Evolutionary conservation across 257 asterid species (phyloP).

Genomic region (Petunia axillaris): DNA sequence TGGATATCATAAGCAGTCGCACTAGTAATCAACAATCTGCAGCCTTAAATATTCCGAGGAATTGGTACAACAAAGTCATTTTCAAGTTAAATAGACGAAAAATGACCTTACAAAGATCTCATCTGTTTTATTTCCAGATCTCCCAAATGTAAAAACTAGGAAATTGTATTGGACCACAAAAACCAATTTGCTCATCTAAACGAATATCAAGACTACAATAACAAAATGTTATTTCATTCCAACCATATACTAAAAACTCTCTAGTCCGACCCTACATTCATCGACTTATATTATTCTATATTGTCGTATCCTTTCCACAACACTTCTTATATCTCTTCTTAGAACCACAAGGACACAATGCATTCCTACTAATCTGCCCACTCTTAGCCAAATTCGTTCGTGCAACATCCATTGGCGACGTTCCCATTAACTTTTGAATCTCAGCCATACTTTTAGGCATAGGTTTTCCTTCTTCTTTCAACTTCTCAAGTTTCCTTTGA

Average conservation of each 20-base stretch:
- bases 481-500: conserved; percentile 64
- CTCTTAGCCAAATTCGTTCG: conserved; percentile 79
- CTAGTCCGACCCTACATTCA: not conserved
- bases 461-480: conserved; percentile 84
- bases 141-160: no score
- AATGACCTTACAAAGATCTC: not conserved
- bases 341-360: conserved; percentile 95
- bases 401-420: conserved; percentile 83
- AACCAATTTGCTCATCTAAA: no score
- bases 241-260: not conserved
- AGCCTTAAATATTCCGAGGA: not conserved
- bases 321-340: conserved; percentile 79
- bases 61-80: no score
- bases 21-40: not conserved
- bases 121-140: no score
- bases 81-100: not conserved
- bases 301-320: conserved; percentile 27
- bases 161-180: no score
- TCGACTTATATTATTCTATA: not conserved
- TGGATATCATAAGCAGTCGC: not conserved
- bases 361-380: conserved; percentile 82
- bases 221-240: not conserved
- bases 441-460: conserved; percentile 82
- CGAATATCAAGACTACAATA: not conserved
- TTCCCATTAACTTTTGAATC: conserved; percentile 90